Evolutionary conservation across 495 filamentous ascomycete genomes (phyloP), one percentile per base, ranked within the genome.

Genomic region (Podospora tetraspora): DNA sequence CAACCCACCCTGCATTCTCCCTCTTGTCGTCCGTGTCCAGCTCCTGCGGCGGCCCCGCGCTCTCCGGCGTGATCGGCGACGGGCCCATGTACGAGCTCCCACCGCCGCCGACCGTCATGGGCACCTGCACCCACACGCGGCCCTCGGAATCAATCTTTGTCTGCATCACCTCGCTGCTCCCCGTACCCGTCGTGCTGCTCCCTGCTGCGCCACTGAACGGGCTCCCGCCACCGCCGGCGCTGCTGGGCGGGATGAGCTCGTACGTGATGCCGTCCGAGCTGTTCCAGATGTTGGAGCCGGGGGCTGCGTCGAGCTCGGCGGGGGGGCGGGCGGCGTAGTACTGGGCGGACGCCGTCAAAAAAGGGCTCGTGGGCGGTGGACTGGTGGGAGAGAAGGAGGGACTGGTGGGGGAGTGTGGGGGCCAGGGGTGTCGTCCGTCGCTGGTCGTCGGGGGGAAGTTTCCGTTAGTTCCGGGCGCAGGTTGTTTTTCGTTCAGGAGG

Each of bases 41-140:
- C 32, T 72, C 70, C 65, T 72, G 70, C 52, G 70, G 63, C 59
- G 59, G 16, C 1, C 59, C 59, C 27, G 24, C 23, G 59, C 59
- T 60, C 24, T 25, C 59, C 59, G 59, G 59, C 22, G 16, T 24
- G 24, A 60, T 19, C 13, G 59, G 59, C 12, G 59, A 60, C 19
- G 61, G 29, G 8, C 61, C 29, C 6, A 56, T 59, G 32, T 22
- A 61, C 60, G 1, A 29, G 3, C 27, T 62, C 25, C 61, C 61
- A 3, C 13, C 22, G 19, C 61, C 60, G 1, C 30, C 13, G 19
- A 37, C n/a, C 9, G 67, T 30, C n/a, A 66, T 21, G 3, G 68
- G 61, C 16, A 75, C 71, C 61, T 68, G 71, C 68, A 74, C 67
- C 74, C 74, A 76, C 27, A 76, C 24, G 61, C 74, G n/a, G 3